Conservation (phyloP, 2,329 filamentous ascomycete genomes). For the Fusarium palustre region DNA sequence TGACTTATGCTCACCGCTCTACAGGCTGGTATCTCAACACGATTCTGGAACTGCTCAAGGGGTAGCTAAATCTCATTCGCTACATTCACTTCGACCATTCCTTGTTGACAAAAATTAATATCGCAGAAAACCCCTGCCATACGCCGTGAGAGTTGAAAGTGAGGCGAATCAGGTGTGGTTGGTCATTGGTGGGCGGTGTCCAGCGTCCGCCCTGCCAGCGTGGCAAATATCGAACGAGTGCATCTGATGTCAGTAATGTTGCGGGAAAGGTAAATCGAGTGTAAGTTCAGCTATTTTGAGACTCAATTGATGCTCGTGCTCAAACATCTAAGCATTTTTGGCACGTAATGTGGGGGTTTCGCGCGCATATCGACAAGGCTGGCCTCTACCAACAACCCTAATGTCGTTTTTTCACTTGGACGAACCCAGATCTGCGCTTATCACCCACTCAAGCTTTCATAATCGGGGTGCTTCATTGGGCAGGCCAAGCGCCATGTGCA, state of each 20-base stretch:
- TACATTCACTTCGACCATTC: slow-evolving; percentile 41
- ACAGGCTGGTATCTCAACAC: slow-evolving; percentile 39
- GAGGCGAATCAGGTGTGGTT: slow-evolving; percentile 47
- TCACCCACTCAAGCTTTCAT: slow-evolving; percentile 32
- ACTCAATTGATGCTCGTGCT: slow-evolving; percentile 11
- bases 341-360: slow-evolving; percentile 15
- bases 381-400: slow-evolving; percentile 10
- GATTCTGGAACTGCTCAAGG: slow-evolving; percentile 40
- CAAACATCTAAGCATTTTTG: slow-evolving; percentile 5
- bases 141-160: slow-evolving; percentile 45
- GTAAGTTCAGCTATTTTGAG: slow-evolving; percentile 10
- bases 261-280: slow-evolving; percentile 6
- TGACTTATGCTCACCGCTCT: slow-evolving; percentile 46
- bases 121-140: slow-evolving; percentile 45
- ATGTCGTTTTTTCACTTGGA: slow-evolving; percentile 10
- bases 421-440: slow-evolving; percentile 41
- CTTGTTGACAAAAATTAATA: slow-evolving; percentile 41
- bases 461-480: slow-evolving; percentile 30
- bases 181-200: slow-evolving; percentile 43
- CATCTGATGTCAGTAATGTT: slow-evolving; percentile 33
- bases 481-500: slow-evolving; percentile 37
- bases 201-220: slow-evolving; percentile 47
- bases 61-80: slow-evolving; percentile 38
- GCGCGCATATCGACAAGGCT: slow-evolving; percentile 24
- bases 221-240: slow-evolving; percentile 46